Conservation (phyloP, 116 monocot species). For the Papilionanthe hybrid region DNA sequence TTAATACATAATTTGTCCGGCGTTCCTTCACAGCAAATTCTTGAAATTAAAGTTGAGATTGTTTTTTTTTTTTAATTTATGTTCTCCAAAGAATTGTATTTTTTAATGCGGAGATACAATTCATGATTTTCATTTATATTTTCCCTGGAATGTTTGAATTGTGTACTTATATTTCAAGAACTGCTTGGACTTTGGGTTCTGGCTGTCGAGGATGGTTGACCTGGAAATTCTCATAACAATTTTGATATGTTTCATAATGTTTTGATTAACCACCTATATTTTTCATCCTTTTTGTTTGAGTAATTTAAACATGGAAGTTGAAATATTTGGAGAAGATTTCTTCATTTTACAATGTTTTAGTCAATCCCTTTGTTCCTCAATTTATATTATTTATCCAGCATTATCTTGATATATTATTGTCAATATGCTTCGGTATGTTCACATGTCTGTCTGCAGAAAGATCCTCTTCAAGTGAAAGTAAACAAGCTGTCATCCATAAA, state of each 20-base stretch:
- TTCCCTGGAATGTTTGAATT: background rate
- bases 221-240: background rate
- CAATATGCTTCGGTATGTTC: background rate
- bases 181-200: background rate
- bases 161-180: background rate
- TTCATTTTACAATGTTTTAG: background rate
- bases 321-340: background rate
- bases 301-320: background rate
- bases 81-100: background rate
- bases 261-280: background rate
- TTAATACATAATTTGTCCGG: too few relatives aligned
- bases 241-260: background rate
- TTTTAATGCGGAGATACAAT: background rate
- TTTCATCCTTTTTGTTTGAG: background rate
- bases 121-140: background rate
- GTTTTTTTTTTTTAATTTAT: background rate
- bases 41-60: too few relatives aligned
- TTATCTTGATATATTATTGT: background rate
- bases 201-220: background rate
- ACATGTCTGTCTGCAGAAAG: slow-evolving; percentile 51
- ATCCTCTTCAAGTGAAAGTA: slow-evolving; percentile 71
- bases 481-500: slow-evolving; percentile 86
- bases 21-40: too few relatives aligned
- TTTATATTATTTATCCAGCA: background rate
- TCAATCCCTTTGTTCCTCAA: background rate